Evolutionary conservation across 805 yeast genomes (phyloP), one percentile per base, ranked within the genome.

Genomic region (Lipomyces yamanashiensis): DNA sequence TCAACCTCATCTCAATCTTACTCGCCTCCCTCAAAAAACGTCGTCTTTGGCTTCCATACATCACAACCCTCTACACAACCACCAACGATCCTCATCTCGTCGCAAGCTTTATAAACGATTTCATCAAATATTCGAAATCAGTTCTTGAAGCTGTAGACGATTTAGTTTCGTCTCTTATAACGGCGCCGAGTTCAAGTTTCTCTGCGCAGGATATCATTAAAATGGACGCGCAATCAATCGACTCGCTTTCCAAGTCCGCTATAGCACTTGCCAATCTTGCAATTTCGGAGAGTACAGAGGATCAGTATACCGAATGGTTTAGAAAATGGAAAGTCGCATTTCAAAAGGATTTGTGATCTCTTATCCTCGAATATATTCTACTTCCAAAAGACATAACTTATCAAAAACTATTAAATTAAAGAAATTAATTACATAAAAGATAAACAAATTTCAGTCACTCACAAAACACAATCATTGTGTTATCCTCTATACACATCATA

Each of bases 271-370:
- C 59, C 21, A 7, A 45, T 13, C 17, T 45, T 3, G 55, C 47
- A 10, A 23, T 21, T 19, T 28, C 28, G 28, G 58, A 41, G 37
- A 13, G 19, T 2, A 21, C 36, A 9, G 56, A 60, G 10, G 67
- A 63, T 34, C 52, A 56, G 34, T 63, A 60, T 34, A 36, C 44
- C n/a, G 44, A 57, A 39, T 63, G 67, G 67, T 63, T 60, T 56
- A 45, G 8, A 15, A 45, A 36, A 19, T 63, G 61, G 62, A 39
- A 39, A 33, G 59, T 49, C 7, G 61, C 62, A 36, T 55, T 60
- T 47, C 39, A 43, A 45, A 64, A 60, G 44, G 64, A 41, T 6
- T 53, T 36, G 45, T 17, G n/a, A 36, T 28, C 5, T 28, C 28
- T 28, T 28, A 28, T 28, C 28, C 5, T 19, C 33, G 23, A 33